Evolutionary conservation across 2,329 filamentous ascomycete species (phyloP).

Genomic region (Teratosphaeria nubilosa): DNA sequence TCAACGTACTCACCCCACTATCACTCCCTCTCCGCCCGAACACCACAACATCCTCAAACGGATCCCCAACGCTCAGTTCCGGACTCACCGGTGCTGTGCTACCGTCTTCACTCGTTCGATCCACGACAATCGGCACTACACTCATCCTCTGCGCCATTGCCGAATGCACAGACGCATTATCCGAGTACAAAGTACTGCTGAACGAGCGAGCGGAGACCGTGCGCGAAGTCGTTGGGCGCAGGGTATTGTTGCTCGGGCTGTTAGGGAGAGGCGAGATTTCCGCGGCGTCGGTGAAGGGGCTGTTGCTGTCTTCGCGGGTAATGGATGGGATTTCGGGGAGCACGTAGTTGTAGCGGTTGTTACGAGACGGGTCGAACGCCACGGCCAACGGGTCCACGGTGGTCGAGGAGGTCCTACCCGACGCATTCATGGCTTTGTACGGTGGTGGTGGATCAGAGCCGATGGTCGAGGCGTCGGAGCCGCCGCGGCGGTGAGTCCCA

Average conservation of each 20-base stretch:
- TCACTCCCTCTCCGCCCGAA: neutral
- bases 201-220: neutral
- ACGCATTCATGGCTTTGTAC: neutral
- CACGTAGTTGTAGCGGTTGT: slow-evolving; percentile 7
- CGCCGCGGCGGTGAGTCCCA: neutral
- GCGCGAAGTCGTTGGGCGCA: neutral
- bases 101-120: neutral
- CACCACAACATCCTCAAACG: neutral
- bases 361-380: neutral
- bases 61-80: neutral
- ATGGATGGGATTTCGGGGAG: slow-evolving; percentile 7
- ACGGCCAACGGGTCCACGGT: neutral
- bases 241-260: neutral
- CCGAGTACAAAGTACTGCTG: neutral
- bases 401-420: neutral
- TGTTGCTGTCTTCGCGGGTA: slow-evolving; percentile 7
- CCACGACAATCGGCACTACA: neutral
- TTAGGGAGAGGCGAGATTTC: neutral
- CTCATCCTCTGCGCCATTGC: neutral
- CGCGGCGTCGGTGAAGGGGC: neutral
- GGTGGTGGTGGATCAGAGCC: slow-evolving; percentile 4
- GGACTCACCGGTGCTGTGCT: neutral
- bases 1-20: neutral
- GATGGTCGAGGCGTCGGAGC: slow-evolving; percentile 4
- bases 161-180: neutral